phyloP scores from a whole-genome alignment of 2,329 filamentous ascomycete genomes.

The Neodidymelliopsis sp. region DNA sequence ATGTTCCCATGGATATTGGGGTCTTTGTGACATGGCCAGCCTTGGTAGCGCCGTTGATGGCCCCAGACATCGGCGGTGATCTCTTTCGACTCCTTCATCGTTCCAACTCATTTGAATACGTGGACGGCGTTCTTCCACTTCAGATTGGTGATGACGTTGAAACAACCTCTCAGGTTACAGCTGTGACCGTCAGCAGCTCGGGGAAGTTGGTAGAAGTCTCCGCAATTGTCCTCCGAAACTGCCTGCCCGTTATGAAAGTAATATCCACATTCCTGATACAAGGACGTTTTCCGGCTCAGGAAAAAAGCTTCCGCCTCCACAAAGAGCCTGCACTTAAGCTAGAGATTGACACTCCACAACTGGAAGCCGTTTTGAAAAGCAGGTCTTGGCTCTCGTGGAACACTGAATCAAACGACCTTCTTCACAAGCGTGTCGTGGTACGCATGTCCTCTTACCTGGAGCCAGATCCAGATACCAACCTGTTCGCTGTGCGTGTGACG shows the following conservation, averaged over 20 bases:
- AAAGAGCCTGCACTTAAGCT: background rate
- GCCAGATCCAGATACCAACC: background rate
- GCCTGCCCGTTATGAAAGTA: slow-evolving; percentile 22
- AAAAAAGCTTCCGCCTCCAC: background rate
- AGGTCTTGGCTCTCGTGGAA: background rate
- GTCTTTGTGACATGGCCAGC: background rate
- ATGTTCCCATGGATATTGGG: background rate
- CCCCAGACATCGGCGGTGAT: slow-evolving; percentile 8
- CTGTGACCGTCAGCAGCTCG: slow-evolving; percentile 16
- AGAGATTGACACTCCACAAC: background rate
- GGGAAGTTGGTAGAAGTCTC: slow-evolving; percentile 24
- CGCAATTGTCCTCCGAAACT: slow-evolving; percentile 21
- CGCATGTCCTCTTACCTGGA: background rate
- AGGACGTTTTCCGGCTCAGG: background rate
- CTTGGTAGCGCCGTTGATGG: background rate
- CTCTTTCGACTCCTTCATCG: slow-evolving; percentile 26
- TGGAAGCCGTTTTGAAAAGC: background rate
- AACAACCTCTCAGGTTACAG: slow-evolving; percentile 10
- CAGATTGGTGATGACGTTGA: slow-evolving; percentile 20
- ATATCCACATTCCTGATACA: slow-evolving; percentile 23
- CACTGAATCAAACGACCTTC: background rate
- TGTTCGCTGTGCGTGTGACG: background rate
- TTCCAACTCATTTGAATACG: slow-evolving; percentile 24
- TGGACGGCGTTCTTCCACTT: slow-evolving; percentile 9
- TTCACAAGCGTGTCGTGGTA: background rate